Conservation (phyloP, 176 grass and related monocot species). For the Eleusine indica region DNA sequence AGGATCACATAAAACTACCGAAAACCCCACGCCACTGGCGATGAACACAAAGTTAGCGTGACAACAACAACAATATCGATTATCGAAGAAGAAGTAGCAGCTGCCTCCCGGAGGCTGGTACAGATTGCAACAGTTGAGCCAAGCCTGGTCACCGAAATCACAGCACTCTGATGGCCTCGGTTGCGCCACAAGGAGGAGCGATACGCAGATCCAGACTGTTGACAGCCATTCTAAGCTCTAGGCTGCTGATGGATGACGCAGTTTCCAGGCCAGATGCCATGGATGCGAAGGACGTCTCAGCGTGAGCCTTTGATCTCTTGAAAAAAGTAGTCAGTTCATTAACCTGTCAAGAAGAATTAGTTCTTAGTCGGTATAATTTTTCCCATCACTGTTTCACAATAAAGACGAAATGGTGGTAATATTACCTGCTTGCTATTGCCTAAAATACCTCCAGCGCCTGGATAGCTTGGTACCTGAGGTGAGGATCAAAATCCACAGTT, state of each 20-base stretch:
- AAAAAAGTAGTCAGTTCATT: neutral
- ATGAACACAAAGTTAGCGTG: slow-evolving; percentile 32
- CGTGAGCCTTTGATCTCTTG: neutral
- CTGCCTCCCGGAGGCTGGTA: slow-evolving; percentile 1
- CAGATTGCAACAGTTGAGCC: neutral
- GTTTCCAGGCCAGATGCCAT: slow-evolving; percentile 42
- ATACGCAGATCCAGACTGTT: slow-evolving; percentile 79
- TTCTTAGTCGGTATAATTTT: neutral
- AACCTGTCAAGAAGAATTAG: slow-evolving; percentile 28
- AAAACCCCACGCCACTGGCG: slow-evolving; percentile 10
- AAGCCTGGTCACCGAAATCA: slow-evolving; percentile 33
- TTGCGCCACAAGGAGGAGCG: slow-evolving; percentile 44
- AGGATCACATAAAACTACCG: slow-evolving; percentile 17
- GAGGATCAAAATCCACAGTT: neutral
- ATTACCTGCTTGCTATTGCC: slow-evolving; percentile 50
- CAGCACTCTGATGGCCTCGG: slow-evolving; percentile 63
- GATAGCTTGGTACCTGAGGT: slow-evolving; percentile 37
- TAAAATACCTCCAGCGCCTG: neutral
- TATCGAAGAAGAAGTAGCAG: neutral
- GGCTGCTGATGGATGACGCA: slow-evolving; percentile 36
- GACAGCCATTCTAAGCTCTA: slow-evolving; percentile 69
- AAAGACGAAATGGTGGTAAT: neutral
- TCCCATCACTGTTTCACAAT: neutral
- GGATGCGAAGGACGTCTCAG: slow-evolving; percentile 32
- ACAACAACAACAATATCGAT: neutral